These are phyloP conservation scores for Exsudoporus floridanus DNA, from an alignment of 1,284 basidiomycete species.

Conservation along the genomic window DNA sequence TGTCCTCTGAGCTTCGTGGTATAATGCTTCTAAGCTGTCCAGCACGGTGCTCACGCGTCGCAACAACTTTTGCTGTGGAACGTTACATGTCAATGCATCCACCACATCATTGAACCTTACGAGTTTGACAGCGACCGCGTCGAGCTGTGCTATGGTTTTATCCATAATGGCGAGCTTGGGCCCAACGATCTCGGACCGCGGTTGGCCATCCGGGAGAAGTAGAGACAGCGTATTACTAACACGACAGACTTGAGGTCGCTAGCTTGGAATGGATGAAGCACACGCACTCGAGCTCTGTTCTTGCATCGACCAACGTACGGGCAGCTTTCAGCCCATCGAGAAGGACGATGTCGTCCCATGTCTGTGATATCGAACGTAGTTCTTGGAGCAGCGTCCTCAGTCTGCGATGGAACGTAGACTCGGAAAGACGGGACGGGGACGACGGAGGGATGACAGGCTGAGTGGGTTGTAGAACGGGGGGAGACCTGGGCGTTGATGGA, in stretches of 20 bases:
- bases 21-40: slow-evolving; percentile 60
- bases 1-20: slow-evolving; percentile 64
- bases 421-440: slow-evolving; percentile 54
- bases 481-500: slow-evolving; percentile 69
- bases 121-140: slow-evolving; percentile 58
- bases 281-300: slow-evolving; percentile 76
- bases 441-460: slow-evolving; percentile 38
- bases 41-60: slow-evolving; percentile 57
- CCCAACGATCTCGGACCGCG: slow-evolving; percentile 55
- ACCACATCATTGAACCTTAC: slow-evolving; percentile 41
- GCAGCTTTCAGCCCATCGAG: slow-evolving; percentile 71
- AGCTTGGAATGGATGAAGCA: not conserved
- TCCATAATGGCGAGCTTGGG: slow-evolving; percentile 71
- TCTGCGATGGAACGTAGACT: slow-evolving; percentile 74
- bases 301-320: slow-evolving; percentile 61
- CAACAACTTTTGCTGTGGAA: slow-evolving; percentile 63
- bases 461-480: slow-evolving; percentile 52
- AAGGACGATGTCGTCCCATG: slow-evolving; percentile 76
- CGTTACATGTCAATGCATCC: not conserved
- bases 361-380: slow-evolving; percentile 54
- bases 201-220: slow-evolving; percentile 50
- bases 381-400: slow-evolving; percentile 63
- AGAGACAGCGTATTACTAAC: slow-evolving; percentile 61
- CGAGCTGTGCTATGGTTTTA: slow-evolving; percentile 56
- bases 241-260: not conserved